Evolutionary conservation across 2,329 filamentous ascomycete species (phyloP).

Genomic region (Cadophora sp.): DNA sequence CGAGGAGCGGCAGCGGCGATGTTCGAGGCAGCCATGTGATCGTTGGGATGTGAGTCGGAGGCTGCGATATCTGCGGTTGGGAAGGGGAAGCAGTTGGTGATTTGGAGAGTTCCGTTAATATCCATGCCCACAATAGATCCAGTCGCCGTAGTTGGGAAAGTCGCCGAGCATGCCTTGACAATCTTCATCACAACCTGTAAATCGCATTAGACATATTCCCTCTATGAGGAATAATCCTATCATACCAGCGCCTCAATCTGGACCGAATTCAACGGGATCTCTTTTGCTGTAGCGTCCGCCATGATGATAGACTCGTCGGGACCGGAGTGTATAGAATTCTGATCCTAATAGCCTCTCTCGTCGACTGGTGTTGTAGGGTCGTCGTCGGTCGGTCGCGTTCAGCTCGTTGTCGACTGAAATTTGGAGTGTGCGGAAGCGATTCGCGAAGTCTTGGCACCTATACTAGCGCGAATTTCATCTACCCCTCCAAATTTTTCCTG

Average conservation of each 20-base stretch:
- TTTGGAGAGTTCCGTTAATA: constrained; percentile 77
- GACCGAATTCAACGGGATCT: constrained; percentile 81
- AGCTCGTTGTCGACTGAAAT: constrained; percentile 16
- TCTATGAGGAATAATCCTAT: constrained; percentile 44
- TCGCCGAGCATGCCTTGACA: constrained; percentile 89
- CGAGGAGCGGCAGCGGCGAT: constrained; percentile 87
- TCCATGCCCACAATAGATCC: constrained; percentile 96
- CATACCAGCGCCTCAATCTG: constrained; percentile 94
- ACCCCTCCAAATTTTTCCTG: background rate
- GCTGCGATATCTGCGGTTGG: constrained; percentile 77
- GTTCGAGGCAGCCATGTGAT: constrained; percentile 67
- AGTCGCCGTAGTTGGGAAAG: constrained; percentile 88
- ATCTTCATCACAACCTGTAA: constrained; percentile 93
- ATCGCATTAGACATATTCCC: constrained; percentile 38
- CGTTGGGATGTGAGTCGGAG: constrained; percentile 75
- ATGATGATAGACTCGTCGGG: constrained; percentile 50
- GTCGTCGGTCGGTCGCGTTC: constrained; percentile 4
- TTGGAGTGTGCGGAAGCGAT: constrained; percentile 1
- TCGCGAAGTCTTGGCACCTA: constrained; percentile 4
- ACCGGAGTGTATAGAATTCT: background rate
- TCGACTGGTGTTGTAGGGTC: background rate
- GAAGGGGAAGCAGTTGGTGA: constrained; percentile 96
- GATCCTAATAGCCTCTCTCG: background rate
- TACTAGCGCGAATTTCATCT: background rate
- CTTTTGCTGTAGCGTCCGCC: constrained; percentile 63